Evolutionary conservation across 164 flowering plant species (phyloP).

Genomic region (Buxus sempervirens): DNA sequence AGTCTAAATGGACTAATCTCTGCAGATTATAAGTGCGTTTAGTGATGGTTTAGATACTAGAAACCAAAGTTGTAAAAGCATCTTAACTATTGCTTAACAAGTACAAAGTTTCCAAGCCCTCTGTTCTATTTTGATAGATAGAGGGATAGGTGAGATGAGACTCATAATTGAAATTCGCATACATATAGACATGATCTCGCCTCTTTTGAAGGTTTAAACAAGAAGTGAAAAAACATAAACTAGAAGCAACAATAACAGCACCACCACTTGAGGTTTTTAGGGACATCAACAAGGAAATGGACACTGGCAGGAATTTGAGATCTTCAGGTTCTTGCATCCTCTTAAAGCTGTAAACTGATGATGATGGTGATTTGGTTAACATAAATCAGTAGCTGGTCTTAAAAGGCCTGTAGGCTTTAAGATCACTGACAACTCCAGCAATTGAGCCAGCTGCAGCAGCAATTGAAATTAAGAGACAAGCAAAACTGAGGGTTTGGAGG

Average conservation of each 20-base stretch:
- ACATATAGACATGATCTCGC: neutral
- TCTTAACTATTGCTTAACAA: too few species aligned
- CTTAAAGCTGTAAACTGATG: neutral
- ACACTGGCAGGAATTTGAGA: conserved; percentile 2
- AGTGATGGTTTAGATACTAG: too few species aligned
- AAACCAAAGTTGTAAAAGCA: too few species aligned
- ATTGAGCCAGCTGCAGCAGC: conserved; percentile 69
- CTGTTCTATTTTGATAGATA: neutral
- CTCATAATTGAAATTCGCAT: neutral
- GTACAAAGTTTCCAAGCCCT: neutral
- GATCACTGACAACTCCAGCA: conserved; percentile 49
- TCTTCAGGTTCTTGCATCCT: neutral
- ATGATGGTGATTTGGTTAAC: neutral
- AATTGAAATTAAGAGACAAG: conserved; percentile 51
- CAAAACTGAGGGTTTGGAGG: conserved; percentile 49
- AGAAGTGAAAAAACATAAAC: neutral
- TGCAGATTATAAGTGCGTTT: too few species aligned
- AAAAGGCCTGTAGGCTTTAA: conserved; percentile 49
- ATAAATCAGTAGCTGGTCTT: conserved; percentile 23
- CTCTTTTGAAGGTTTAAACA: neutral
- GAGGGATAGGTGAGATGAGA: neutral
- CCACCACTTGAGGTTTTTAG: too few species aligned
- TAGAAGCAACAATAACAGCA: too few species aligned
- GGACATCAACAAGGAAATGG: too few species aligned
- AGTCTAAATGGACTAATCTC: too few species aligned